Conservation (phyloP, 306 rosid species). For the Acacia confusa region DNA sequence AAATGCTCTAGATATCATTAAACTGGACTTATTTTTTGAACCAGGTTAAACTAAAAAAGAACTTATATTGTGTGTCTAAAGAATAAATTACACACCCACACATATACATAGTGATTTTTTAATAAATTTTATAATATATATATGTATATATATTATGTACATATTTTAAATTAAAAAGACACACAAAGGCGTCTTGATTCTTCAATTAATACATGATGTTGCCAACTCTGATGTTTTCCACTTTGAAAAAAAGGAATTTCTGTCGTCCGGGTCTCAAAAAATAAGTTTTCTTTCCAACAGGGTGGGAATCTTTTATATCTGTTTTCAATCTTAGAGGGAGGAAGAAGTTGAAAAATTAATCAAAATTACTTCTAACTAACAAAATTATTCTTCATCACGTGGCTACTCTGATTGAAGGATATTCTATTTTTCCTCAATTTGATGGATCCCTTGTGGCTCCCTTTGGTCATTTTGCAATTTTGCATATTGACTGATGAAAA, state of each 20-base stretch:
- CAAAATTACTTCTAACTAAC: not conserved
- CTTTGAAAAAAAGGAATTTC: conserved; percentile 39
- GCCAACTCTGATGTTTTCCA: conserved; percentile 35
- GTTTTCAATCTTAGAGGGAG: not conserved
- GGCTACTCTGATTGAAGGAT: not conserved
- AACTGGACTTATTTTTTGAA: too few relatives aligned
- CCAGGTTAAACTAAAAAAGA: too few relatives aligned
- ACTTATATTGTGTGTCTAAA: too few relatives aligned
- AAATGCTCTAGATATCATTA: too few relatives aligned
- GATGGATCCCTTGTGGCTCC: not conserved
- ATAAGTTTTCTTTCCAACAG: not conserved
- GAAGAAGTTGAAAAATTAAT: not conserved
- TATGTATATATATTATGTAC: too few relatives aligned
- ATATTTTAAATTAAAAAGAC: not conserved
- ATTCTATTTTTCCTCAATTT: not conserved
- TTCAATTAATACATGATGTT: conserved; percentile 26
- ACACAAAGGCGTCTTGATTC: not conserved
- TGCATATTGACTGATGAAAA: too few relatives aligned
- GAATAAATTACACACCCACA: too few relatives aligned
- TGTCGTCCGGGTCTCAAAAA: conserved; percentile 26
- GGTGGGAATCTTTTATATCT: not conserved
- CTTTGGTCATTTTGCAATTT: not conserved
- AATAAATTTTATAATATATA: too few relatives aligned
- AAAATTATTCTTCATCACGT: not conserved
- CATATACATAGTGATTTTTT: too few relatives aligned